phyloP scores from a whole-genome alignment of 805 yeast species.

The Sugiyamaella marilandica region DNA sequence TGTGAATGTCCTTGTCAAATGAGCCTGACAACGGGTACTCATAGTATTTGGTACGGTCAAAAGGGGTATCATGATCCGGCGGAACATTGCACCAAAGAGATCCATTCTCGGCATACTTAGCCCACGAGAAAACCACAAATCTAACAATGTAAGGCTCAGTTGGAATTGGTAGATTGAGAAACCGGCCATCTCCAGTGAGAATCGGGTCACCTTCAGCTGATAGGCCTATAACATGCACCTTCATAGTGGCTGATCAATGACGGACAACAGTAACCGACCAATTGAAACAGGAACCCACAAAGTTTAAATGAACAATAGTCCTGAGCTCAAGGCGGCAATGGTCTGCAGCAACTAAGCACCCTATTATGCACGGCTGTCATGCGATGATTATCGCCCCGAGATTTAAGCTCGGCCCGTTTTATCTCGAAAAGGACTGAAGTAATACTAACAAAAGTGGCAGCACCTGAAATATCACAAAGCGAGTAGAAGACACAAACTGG shows the following conservation, averaged over 20 bases:
- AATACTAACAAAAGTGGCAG: too few species aligned
- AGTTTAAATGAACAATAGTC: too few species aligned
- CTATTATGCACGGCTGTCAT: not conserved
- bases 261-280: not conserved
- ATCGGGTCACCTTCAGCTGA: conserved; percentile 28
- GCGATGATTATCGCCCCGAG: too few species aligned
- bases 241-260: conserved; percentile 6
- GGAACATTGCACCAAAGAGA: conserved; percentile 72
- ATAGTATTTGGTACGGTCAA: conserved; percentile 54
- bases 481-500: too few species aligned
- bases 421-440: too few species aligned
- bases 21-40: conserved; percentile 46
- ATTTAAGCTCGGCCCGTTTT: too few species aligned
- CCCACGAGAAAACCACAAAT: conserved; percentile 68
- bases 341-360: not conserved
- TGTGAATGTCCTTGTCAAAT: conserved; percentile 57
- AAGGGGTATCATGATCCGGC: conserved; percentile 37
- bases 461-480: too few species aligned
- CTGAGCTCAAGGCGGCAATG: not conserved
- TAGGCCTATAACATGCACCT: conserved; percentile 23
- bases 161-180: conserved; percentile 38
- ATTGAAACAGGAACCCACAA: not conserved
- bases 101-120: conserved; percentile 67
- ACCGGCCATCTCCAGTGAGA: conserved; percentile 33
- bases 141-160: conserved; percentile 42